phyloP scores from a whole-genome alignment of 2,329 filamentous ascomycete genomes.

The Aspergillus calidoustus region DNA sequence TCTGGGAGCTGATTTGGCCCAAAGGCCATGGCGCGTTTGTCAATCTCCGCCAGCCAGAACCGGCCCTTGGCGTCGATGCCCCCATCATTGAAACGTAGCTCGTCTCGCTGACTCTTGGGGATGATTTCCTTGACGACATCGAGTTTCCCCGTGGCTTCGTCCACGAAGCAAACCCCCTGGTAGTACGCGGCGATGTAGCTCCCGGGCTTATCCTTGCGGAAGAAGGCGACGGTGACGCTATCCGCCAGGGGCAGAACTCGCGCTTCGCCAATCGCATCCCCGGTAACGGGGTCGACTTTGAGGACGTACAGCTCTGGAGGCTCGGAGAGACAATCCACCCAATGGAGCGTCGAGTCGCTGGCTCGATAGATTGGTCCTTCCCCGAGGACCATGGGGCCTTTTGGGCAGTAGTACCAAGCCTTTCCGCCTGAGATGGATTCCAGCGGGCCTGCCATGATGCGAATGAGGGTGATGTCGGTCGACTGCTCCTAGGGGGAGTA shows the following conservation, averaged over 20 bases:
- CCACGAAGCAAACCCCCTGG: conserved; percentile 43
- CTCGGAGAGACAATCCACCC: conserved; percentile 37
- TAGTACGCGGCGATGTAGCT: conserved; percentile 48
- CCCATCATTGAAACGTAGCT: conserved; percentile 43
- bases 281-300: conserved; percentile 34
- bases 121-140: conserved; percentile 45
- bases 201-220: conserved; percentile 37
- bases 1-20: conserved; percentile 33
- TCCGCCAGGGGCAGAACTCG: conserved; percentile 37
- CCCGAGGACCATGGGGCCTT: conserved; percentile 35
- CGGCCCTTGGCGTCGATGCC: conserved; percentile 40
- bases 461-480: too few species aligned
- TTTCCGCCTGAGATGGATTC: conserved; percentile 9
- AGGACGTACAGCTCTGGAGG: conserved; percentile 42
- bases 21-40: conserved; percentile 39
- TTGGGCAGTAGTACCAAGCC: conserved; percentile 18
- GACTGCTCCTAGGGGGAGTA: too few species aligned
- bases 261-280: conserved; percentile 30
- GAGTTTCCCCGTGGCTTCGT: conserved; percentile 42
- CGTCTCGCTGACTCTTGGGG: conserved; percentile 31
- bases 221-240: conserved; percentile 42
- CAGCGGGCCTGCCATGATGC: neutral
- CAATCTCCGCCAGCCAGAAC: conserved; percentile 45
- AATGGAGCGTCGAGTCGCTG: conserved; percentile 38
- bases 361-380: conserved; percentile 39